phyloP scores from a whole-genome alignment of 2,329 filamentous ascomycete genomes.

The Berkeleyomyces basicola region DNA sequence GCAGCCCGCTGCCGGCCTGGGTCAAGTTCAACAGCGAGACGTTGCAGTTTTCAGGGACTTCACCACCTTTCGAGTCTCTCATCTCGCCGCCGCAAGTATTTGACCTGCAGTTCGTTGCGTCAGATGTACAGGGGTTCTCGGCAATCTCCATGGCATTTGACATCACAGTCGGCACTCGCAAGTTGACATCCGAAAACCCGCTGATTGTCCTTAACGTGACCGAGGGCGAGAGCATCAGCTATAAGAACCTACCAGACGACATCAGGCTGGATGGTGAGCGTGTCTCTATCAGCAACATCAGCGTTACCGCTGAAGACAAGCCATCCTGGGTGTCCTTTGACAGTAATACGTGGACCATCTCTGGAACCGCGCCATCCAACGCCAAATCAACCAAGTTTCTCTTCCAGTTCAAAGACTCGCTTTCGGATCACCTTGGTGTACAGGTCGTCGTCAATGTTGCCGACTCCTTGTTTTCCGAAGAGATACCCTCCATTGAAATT shows the following conservation, averaged over 20 bases:
- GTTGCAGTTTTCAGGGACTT: slow-evolving; percentile 54
- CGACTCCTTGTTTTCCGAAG: slow-evolving; percentile 23
- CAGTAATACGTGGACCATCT: slow-evolving; percentile 40
- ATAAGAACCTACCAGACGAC: slow-evolving; percentile 31
- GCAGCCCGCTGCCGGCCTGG: slow-evolving; percentile 77
- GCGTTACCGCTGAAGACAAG: slow-evolving; percentile 32
- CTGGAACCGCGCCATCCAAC: slow-evolving; percentile 45
- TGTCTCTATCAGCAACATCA: slow-evolving; percentile 33
- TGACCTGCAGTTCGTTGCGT: slow-evolving; percentile 56
- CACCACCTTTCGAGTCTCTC: slow-evolving; percentile 46
- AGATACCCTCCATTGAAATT: slow-evolving; percentile 25
- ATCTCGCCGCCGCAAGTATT: slow-evolving; percentile 55
- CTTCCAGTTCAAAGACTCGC: slow-evolving; percentile 41
- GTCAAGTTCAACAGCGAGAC: slow-evolving; percentile 49
- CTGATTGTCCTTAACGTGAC: slow-evolving; percentile 41
- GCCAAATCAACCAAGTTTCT: slow-evolving; percentile 46
- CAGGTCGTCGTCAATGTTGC: slow-evolving; percentile 28
- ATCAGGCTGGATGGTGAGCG: slow-evolving; percentile 42
- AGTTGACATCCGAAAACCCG: slow-evolving; percentile 46
- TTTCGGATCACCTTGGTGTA: slow-evolving; percentile 41
- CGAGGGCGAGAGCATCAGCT: slow-evolving; percentile 32
- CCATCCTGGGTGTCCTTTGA: slow-evolving; percentile 59
- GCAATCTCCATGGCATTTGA: slow-evolving; percentile 49
- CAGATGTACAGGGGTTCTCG: slow-evolving; percentile 63
- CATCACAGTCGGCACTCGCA: slow-evolving; percentile 54